Percentiles rank a stretch among this genome's conserved stretches.
phyloP scores from a whole-genome alignment of 495 filamentous ascomycete genomes.

The Gamarada debralockiae region DNA sequence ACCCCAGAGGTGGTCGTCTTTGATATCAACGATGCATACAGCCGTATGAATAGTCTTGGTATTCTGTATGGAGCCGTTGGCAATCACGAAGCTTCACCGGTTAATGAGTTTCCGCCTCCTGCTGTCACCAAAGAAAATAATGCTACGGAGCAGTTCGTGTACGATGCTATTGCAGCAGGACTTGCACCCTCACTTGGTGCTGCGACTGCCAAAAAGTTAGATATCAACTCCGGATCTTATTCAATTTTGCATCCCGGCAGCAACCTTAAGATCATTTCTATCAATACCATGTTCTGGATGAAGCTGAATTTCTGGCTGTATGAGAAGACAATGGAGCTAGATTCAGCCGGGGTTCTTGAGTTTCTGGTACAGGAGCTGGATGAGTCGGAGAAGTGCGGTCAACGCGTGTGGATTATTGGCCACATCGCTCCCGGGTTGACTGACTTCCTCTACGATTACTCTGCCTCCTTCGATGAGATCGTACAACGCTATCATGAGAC shows the following conservation, averaged over 20 bases:
- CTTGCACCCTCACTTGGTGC: neutral
- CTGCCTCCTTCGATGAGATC: slow-evolving; percentile 47
- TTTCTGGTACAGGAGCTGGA: neutral
- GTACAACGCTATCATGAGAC: slow-evolving; percentile 54
- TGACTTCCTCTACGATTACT: neutral
- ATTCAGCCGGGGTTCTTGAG: neutral
- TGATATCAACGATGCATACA: slow-evolving; percentile 41
- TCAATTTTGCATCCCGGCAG: neutral
- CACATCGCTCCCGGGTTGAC: neutral
- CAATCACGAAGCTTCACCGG: slow-evolving; percentile 5
- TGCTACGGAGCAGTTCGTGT: neutral
- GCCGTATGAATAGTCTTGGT: slow-evolving; percentile 28
- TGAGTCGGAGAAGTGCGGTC: neutral
- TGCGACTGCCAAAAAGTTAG: neutral
- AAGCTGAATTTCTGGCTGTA: slow-evolving; percentile 1
- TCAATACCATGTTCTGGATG: slow-evolving; percentile 5
- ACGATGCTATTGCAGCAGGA: neutral
- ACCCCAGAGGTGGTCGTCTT: slow-evolving; percentile 47
- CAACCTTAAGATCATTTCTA: slow-evolving; percentile 6
- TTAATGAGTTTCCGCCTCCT: neutral
- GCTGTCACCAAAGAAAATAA: neutral
- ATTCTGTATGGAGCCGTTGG: slow-evolving; percentile 44
- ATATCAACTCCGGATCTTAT: neutral
- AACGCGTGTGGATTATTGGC: slow-evolving; percentile 1
- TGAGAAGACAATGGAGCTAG: neutral